Evolutionary conservation across 768 basidiomycete species (phyloP).

Genomic region (Termitomyces sp.): DNA sequence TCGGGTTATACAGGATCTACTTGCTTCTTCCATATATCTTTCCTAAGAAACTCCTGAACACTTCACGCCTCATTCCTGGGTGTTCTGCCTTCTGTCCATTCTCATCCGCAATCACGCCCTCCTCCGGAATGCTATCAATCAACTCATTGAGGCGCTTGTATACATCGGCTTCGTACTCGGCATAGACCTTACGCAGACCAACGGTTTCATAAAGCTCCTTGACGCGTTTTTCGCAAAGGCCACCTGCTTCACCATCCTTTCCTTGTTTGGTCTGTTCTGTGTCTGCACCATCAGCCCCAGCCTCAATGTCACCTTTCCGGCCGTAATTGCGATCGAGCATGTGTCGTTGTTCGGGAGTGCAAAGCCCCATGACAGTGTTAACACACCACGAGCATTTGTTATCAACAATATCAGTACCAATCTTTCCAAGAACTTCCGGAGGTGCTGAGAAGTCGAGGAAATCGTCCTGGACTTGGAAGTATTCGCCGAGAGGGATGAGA

Average conservation of each 20-base stretch:
- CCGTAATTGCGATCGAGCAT: slow-evolving; percentile 54
- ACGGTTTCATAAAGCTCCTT: slow-evolving; percentile 65
- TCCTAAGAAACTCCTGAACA: slow-evolving; percentile 80
- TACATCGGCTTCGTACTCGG: slow-evolving; percentile 69
- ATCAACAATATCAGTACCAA: slow-evolving; percentile 97
- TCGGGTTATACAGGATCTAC: slow-evolving; percentile 20
- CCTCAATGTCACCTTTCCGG: slow-evolving; percentile 28
- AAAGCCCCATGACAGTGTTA: slow-evolving; percentile 72
- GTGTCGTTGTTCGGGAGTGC: slow-evolving; percentile 47
- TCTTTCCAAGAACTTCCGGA: slow-evolving; percentile 90
- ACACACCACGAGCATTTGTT: slow-evolving; percentile 99
- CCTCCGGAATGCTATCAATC: slow-evolving; percentile 73
- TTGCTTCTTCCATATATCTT: slow-evolving; percentile 76
- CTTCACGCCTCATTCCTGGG: slow-evolving; percentile 46
- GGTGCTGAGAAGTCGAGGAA: slow-evolving; percentile 90
- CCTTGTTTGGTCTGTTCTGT: slow-evolving; percentile 14
- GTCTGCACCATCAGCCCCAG: slow-evolving; percentile 14
- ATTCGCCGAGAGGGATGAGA: slow-evolving; percentile 89
- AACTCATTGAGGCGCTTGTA: slow-evolving; percentile 60
- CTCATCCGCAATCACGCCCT: slow-evolving; percentile 20
- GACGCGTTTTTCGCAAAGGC: slow-evolving; percentile 38
- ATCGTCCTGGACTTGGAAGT: slow-evolving; percentile 99
- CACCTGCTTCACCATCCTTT: slow-evolving; percentile 34
- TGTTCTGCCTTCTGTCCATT: slow-evolving; percentile 20
- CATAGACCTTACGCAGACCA: slow-evolving; percentile 62